Base-by-base conservation (phyloP, 1,139 yeast species). In the Hansenula anomala region DNA sequence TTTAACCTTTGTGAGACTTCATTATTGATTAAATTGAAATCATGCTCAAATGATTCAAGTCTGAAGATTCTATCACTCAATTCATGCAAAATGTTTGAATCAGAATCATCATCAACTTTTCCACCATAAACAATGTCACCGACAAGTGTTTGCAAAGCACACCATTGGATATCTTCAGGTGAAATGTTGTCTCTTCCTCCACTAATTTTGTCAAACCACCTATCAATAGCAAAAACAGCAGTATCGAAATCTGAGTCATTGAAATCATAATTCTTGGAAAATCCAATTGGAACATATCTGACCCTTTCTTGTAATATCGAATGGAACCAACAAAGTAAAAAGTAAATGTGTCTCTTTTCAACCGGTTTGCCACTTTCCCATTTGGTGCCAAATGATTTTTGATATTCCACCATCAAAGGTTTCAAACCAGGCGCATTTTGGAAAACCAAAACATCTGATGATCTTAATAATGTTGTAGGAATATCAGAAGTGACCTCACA, bases 51-150 rank as follows among this genome's bases (percentile, higher is more conserved):
- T 3, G 73, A 54, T 0, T 56, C 55, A 4, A 56, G 42, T 3
- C 49, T 50, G 46, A 77, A 66, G 2, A 69, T 42, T 14, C 45
- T 42, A 8, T 37, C 30, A 0, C 68, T 63, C 26, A 73, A 47
- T 0, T 39, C 37, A 6, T 40, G 40, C 16, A 75, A 43, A 23
- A 43, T 44, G 12, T 47, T 33, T 12, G 54, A 47, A 58, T 87
- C 96, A 0, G 58, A 51, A 0, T 38, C 48, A 33, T 63, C 56
- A 42, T 78, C 80, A 32, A 85, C 64, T 57, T 84, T 84, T 18
- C 94, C 94, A 13, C 95, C 95, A 53, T 87, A 87, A 1, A 78
- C 67, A 12, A 83, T 69, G 3, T 68, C 68, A 3, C 78, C 74
- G 17, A 86, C 54, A 40, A 81, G 58, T 36, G 65, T 66, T 7